Conservation (phyloP, 208 protist genomes). For the Chromosphaera perkinsii region DNA sequence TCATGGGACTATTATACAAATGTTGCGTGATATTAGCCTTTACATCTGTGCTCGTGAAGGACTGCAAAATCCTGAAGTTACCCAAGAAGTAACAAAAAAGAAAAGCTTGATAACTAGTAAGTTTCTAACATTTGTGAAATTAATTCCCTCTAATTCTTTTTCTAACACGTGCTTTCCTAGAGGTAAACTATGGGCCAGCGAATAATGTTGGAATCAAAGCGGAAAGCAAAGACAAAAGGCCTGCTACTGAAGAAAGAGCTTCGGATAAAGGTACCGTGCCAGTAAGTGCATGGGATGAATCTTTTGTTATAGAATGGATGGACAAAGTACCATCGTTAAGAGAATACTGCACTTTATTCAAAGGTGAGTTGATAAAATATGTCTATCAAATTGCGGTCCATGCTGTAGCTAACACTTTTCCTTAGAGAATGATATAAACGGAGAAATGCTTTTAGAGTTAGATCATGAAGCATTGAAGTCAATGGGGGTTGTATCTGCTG, state of each 20-base stretch:
- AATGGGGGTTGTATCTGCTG: background rate
- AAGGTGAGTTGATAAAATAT: background rate
- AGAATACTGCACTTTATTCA: too few species aligned
- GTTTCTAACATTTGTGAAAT: background rate
- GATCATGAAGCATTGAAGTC: constrained; percentile 7
- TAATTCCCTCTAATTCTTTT: background rate
- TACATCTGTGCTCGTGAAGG: constrained; percentile 2
- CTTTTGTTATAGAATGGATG: too few species aligned
- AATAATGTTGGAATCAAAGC: too few species aligned
- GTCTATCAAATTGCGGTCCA: background rate
- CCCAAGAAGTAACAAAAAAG: constrained; percentile 1
- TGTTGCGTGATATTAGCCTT: constrained; percentile 6
- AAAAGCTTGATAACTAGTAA: constrained; percentile 3
- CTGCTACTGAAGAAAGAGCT: too few species aligned
- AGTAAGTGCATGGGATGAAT: too few species aligned
- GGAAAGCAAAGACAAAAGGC: too few species aligned
- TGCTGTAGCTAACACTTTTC: background rate
- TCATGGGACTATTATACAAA: constrained; percentile 13
- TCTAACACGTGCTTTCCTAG: background rate
- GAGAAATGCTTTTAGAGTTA: background rate
- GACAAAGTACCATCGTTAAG: too few species aligned
- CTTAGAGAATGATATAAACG: background rate
- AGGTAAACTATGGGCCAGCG: too few species aligned
- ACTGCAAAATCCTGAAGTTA: background rate
- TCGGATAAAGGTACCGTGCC: too few species aligned